These are phyloP conservation scores for Dipteronia dyeriana DNA, from an alignment of 345 rosid genomes.

Conservation along the genomic window DNA sequence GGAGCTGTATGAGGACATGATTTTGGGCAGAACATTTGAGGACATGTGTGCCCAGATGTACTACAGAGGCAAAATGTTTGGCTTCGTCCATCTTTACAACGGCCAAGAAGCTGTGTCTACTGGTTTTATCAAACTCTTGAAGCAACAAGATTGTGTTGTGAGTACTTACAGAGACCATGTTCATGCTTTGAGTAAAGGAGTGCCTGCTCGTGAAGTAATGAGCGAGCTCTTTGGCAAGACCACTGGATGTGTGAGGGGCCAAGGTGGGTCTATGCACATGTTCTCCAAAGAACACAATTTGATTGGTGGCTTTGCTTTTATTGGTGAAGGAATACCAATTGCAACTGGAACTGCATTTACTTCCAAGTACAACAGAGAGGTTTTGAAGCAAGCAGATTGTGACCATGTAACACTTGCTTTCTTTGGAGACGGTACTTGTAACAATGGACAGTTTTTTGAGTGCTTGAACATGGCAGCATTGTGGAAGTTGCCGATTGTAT, in stretches of 20 bases:
- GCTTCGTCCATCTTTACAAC: conserved; percentile 63
- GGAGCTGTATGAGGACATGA: conserved; percentile 57
- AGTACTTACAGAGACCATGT: conserved; percentile 59
- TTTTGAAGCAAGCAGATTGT: conserved; percentile 40
- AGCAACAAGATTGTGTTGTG: conserved; percentile 43
- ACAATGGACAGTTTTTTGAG: conserved; percentile 69
- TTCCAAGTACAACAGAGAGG: conserved; percentile 52
- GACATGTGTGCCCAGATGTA: conserved; percentile 77
- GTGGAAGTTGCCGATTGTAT: conserved; percentile 63
- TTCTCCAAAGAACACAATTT: conserved; percentile 60
- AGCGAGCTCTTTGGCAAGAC: conserved; percentile 64
- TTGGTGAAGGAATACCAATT: conserved; percentile 64
- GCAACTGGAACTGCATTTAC: conserved; percentile 65
- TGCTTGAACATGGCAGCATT: conserved; percentile 66
- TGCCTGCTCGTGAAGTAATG: conserved; percentile 61
- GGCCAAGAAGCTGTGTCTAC: conserved; percentile 67
- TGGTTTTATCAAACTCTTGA: conserved; percentile 58
- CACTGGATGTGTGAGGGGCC: conserved; percentile 61
- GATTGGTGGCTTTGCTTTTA: conserved; percentile 63
- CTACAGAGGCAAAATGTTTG: conserved; percentile 64
- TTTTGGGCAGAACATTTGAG: conserved; percentile 55
- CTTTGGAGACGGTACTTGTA: conserved; percentile 62
- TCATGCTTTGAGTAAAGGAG: conserved; percentile 60
- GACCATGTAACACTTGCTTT: conserved; percentile 55
- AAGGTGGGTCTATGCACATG: conserved; percentile 70